Evolutionary conservation across 805 yeast genomes (phyloP).

Genomic region (Zygosaccharomyces bailii): DNA sequence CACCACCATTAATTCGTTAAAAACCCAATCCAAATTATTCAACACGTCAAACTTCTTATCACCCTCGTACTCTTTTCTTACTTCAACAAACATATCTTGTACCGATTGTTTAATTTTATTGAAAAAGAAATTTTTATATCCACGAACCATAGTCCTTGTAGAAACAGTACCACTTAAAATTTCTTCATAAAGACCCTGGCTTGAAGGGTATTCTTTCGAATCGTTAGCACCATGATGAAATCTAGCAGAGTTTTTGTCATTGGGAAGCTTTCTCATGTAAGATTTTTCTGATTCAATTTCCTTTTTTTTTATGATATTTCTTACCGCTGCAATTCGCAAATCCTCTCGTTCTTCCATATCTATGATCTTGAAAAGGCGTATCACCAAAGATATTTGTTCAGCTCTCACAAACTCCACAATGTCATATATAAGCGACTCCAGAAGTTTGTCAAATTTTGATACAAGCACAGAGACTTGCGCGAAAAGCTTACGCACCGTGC

Average conservation of each 20-base stretch:
- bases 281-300: conserved; percentile 31
- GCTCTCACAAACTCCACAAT: conserved; percentile 70
- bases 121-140: conserved; percentile 60
- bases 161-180: conserved; percentile 41
- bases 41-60: conserved; percentile 53
- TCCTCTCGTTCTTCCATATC: conserved; percentile 83
- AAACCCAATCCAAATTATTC: conserved; percentile 76
- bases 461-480: conserved; percentile 37
- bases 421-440: conserved; percentile 62
- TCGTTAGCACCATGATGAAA: conserved; percentile 18
- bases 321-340: conserved; percentile 44
- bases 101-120: conserved; percentile 57
- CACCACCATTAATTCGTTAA: conserved; percentile 70
- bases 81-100: conserved; percentile 59
- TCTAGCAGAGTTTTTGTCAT: conserved; percentile 15
- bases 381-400: conserved; percentile 63
- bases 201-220: conserved; percentile 30
- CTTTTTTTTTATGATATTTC: conserved; percentile 33
- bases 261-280: conserved; percentile 31
- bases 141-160: conserved; percentile 48
- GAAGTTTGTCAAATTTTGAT: conserved; percentile 58
- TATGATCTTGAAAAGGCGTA: conserved; percentile 69
- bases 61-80: conserved; percentile 49
- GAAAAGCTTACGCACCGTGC: conserved; percentile 53
- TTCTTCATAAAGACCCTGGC: conserved; percentile 37